phyloP scores from a whole-genome alignment of 805 yeast genomes.

The Nakazawaea ernobii region DNA sequence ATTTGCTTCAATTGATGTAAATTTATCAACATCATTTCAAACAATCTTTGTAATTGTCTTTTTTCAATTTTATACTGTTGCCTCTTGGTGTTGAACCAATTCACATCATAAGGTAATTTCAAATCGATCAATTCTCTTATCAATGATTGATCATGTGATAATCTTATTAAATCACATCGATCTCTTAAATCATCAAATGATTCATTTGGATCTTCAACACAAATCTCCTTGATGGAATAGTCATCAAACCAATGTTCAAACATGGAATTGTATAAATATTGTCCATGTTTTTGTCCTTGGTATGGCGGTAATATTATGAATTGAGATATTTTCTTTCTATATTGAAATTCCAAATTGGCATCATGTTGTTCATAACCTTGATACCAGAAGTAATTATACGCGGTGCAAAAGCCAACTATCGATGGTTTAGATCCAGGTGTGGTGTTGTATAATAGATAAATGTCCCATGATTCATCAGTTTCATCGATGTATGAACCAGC shows the following conservation, averaged over 20 bases:
- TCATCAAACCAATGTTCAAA: conserved; percentile 52
- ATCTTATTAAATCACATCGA: conserved; percentile 60
- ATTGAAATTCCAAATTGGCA: conserved; percentile 22
- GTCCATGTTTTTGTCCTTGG: conserved; percentile 73
- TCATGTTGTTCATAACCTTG: conserved; percentile 51
- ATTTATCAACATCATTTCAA: conserved; percentile 67
- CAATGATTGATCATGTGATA: conserved; percentile 26
- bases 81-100: conserved; percentile 37
- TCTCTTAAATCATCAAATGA: conserved; percentile 89
- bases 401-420: conserved; percentile 77
- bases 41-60: conserved; percentile 70
- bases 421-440: conserved; percentile 29
- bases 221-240: conserved; percentile 54
- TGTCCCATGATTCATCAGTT: conserved; percentile 73
- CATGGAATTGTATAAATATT: conserved; percentile 52
- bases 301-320: conserved; percentile 79
- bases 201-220: conserved; percentile 93
- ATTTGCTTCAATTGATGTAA: conserved; percentile 16
- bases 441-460: conserved; percentile 48
- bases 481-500: conserved; percentile 88
- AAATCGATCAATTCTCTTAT: conserved; percentile 23
- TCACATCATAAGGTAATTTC: conserved; percentile 19
- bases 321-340: conserved; percentile 79
- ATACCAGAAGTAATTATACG: conserved; percentile 78
- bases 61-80: conserved; percentile 53